Percentiles rank a stretch among this genome's conserved stretches.
Conservation (phyloP, 805 yeast species). For the Metschnikowia anglica region DNA sequence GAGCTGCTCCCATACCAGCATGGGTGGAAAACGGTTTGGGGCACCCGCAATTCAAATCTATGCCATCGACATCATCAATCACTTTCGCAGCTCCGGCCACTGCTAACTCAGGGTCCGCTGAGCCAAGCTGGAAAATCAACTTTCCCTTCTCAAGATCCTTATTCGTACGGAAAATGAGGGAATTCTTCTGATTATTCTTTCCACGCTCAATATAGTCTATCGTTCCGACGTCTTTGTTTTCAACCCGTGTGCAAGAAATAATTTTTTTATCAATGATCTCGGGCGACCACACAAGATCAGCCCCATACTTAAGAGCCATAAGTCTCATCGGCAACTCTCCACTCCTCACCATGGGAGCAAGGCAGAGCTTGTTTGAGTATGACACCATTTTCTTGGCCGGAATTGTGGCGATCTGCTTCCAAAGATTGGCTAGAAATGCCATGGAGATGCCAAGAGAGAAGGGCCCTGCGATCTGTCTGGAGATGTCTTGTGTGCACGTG, state of each 20-base stretch:
- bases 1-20: conserved; percentile 97
- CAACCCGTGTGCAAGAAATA: conserved; percentile 62
- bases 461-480: conserved; percentile 1
- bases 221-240: conserved; percentile 56
- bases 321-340: conserved; percentile 92
- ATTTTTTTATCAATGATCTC: conserved; percentile 89
- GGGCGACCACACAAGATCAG: conserved; percentile 93
- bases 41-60: conserved; percentile 94
- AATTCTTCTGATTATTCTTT: conserved; percentile 28
- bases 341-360: conserved; percentile 96
- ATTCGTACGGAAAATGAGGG: conserved; percentile 70
- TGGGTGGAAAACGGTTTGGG: conserved; percentile 95
- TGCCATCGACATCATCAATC: conserved; percentile 84
- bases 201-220: conserved; percentile 52
- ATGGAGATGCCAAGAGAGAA: background rate
- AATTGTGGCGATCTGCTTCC: background rate
- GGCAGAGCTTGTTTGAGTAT: conserved; percentile 73
- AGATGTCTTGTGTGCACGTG: conserved; percentile 1
- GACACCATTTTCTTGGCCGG: conserved; percentile 47
- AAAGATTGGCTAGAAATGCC: background rate
- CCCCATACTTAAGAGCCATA: conserved; percentile 77
- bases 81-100: conserved; percentile 83
- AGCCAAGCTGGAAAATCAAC: conserved; percentile 88
- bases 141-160: conserved; percentile 61
- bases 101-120: conserved; percentile 79